Percentiles rank a stretch among this genome's conserved stretches.
phyloP scores from a whole-genome alignment of 176 grass and related monocot genomes.

The Bothriochloa decipiens region DNA sequence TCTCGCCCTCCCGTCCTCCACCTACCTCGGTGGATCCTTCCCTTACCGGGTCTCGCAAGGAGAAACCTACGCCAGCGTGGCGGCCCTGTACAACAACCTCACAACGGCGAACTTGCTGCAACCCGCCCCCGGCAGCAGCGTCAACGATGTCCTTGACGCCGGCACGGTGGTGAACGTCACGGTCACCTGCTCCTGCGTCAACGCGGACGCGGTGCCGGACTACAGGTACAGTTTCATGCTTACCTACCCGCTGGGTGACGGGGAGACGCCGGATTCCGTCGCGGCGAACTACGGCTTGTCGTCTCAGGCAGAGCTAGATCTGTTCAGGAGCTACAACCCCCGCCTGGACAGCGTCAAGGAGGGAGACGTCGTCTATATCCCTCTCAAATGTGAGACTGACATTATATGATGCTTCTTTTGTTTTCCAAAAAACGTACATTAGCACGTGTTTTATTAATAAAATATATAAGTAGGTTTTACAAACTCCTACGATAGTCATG shows the following conservation, averaged over 20 bases:
- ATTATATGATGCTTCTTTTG: too few species aligned
- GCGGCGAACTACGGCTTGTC: conserved; percentile 27
- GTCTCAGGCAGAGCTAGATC: conserved; percentile 25
- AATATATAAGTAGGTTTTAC: too few species aligned
- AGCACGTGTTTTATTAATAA: too few species aligned
- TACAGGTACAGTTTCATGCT: conserved; percentile 64
- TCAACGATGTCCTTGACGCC: background rate
- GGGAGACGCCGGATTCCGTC: conserved; percentile 54
- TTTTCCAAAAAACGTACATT: too few species aligned
- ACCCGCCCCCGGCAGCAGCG: conserved; percentile 35
- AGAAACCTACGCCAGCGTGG: conserved; percentile 44
- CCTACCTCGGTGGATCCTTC: conserved; percentile 56
- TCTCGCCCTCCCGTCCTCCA: background rate
- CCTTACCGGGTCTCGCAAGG: background rate
- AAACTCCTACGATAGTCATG: too few species aligned
- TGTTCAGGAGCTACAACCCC: conserved; percentile 61
- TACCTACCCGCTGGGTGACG: conserved; percentile 60
- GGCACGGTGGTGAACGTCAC: conserved; percentile 47
- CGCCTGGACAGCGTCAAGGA: conserved; percentile 35
- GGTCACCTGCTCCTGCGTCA: conserved; percentile 84
- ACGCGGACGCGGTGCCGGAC: conserved; percentile 28
- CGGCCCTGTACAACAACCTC: conserved; percentile 52
- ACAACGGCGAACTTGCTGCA: conserved; percentile 54
- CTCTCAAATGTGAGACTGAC: conserved; percentile 48
- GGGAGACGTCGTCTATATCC: conserved; percentile 59